phyloP scores from a whole-genome alignment of 116 monocot genomes.

The Papilionanthe hybrid region DNA sequence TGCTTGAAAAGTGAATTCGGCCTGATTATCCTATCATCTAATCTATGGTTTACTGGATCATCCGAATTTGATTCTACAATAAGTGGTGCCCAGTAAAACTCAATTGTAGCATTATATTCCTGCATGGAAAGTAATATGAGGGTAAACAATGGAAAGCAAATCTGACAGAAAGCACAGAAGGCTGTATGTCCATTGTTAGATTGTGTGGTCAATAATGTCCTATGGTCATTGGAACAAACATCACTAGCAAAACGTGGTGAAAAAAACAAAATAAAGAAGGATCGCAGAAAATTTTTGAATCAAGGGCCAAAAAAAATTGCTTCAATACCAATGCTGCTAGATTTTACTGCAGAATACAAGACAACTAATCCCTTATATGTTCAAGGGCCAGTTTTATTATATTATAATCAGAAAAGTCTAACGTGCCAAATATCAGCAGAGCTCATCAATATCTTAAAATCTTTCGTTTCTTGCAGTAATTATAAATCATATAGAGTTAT shows the following conservation, averaged over 20 bases:
- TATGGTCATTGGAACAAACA: conserved; percentile 1
- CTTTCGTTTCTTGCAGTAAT: not conserved
- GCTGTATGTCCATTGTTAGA: not conserved
- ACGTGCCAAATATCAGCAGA: not conserved
- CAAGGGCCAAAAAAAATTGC: not conserved
- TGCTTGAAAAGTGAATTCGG: conserved; percentile 60
- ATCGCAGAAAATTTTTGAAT: not conserved
- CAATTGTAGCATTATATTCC: conserved; percentile 94
- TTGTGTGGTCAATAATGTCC: not conserved
- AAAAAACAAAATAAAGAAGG: not conserved
- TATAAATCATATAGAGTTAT: not conserved
- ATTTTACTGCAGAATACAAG: not conserved
- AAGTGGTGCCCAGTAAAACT: conserved; percentile 96
- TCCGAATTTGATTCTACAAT: conserved; percentile 95
- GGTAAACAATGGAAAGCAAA: not conserved
- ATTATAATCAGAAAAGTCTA: not conserved
- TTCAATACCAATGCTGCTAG: not conserved
- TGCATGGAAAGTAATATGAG: conserved; percentile 16
- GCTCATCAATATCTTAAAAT: not conserved
- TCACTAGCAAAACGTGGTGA: not conserved
- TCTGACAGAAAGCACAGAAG: not conserved
- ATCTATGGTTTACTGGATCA: conserved; percentile 84
- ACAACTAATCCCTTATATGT: not conserved
- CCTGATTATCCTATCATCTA: conserved; percentile 69
- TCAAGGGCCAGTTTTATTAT: not conserved